A percentile compares a stretch with the other conserved stretches of the same genome.
Evolutionary conservation across 768 basidiomycete species (phyloP).

Genomic region (Tylopilus rubrobrunneus): DNA sequence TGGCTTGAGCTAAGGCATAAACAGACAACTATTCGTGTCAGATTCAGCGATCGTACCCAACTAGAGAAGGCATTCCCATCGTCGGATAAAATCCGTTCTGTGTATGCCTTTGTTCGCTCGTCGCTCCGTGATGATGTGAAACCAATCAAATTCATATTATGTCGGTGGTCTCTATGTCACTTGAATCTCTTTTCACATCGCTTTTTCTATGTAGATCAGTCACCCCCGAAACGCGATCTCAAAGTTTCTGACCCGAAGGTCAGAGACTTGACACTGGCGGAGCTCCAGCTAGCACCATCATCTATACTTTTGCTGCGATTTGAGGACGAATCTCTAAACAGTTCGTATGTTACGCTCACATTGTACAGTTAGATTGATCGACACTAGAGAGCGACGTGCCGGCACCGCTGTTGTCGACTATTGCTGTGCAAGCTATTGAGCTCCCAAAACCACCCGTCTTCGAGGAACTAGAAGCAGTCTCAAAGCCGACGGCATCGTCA

Average conservation of each 20-base stretch:
- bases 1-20: constrained; percentile 10
- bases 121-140: constrained; percentile 72
- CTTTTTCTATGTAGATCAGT: constrained; percentile 52
- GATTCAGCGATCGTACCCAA: constrained; percentile 77
- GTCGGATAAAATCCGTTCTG: constrained; percentile 69
- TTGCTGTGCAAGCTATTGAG: constrained; percentile 60
- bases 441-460: constrained; percentile 58
- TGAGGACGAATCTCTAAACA: constrained; percentile 65
- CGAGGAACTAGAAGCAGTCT: constrained; percentile 8
- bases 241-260: constrained; percentile 76
- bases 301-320: constrained; percentile 76
- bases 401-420: constrained; percentile 59
- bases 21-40: constrained; percentile 78
- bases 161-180: constrained; percentile 42
- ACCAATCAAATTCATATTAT: constrained; percentile 78
- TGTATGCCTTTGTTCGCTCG: constrained; percentile 81
- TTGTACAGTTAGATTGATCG: neutral
- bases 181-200: neutral
- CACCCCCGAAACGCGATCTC: constrained; percentile 78
- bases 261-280: constrained; percentile 59
- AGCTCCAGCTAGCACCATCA: constrained; percentile 76
- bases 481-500: constrained; percentile 10
- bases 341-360: constrained; percentile 32
- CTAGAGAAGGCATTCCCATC: constrained; percentile 79
- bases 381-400: constrained; percentile 47